Conservation (phyloP, 1,139 yeast species). For the Nakaseomyces sp. region DNA sequence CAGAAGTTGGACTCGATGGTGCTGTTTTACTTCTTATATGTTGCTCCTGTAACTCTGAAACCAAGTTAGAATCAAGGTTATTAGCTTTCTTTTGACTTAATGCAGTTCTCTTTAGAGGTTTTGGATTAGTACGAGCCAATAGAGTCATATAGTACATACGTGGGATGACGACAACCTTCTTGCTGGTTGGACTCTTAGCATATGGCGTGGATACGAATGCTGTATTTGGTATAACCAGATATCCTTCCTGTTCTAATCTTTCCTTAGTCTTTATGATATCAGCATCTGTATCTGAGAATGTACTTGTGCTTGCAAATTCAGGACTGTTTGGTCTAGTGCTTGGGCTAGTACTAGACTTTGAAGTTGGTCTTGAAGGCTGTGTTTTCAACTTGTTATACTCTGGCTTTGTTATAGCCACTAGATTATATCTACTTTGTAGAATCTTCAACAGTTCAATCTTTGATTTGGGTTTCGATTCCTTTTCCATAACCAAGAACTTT, state of each 20-base stretch:
- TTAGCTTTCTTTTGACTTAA: not conserved
- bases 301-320: slow-evolving; percentile 13
- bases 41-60: not conserved
- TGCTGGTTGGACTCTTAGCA: slow-evolving; percentile 46
- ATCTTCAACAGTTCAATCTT: slow-evolving; percentile 1
- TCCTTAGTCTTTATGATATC: slow-evolving; percentile 10
- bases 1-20: slow-evolving; percentile 4
- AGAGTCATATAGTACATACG: slow-evolving; percentile 45
- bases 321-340: not conserved
- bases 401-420: slow-evolving; percentile 10
- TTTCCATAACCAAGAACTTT: slow-evolving; percentile 18
- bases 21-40: slow-evolving; percentile 3
- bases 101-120: not conserved
- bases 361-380: not conserved
- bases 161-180: slow-evolving; percentile 55
- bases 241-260: slow-evolving; percentile 39
- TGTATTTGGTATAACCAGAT: slow-evolving; percentile 46
- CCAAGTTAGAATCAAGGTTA: not conserved
- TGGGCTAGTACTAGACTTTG: not conserved
- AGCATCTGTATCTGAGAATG: not conserved
- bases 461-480: slow-evolving; percentile 19
- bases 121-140: slow-evolving; percentile 7
- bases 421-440: not conserved
- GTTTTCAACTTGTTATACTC: slow-evolving; percentile 10
- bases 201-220: slow-evolving; percentile 46